phyloP scores from a whole-genome alignment of 495 filamentous ascomycete species.

The Penicillium paxilli region DNA sequence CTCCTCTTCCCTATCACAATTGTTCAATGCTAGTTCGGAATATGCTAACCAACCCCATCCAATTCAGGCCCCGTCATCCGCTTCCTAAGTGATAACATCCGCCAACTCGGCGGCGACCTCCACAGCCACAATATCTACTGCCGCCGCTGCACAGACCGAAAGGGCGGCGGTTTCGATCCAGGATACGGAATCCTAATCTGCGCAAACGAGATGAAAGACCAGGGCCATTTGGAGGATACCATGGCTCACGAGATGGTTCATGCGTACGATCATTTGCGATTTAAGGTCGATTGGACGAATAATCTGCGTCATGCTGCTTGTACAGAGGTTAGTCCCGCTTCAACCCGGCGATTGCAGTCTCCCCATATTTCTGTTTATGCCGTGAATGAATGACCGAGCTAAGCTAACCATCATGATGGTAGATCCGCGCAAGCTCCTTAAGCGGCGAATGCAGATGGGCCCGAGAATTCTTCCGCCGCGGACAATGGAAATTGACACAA shows the following conservation, averaged over 20 bases:
- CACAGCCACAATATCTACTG: conserved; percentile 76
- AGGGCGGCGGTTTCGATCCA: conserved; percentile 79
- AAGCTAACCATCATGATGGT: background rate
- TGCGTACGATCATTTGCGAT: conserved; percentile 90
- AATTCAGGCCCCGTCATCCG: conserved; percentile 69
- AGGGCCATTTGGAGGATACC: conserved; percentile 84
- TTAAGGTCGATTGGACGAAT: conserved; percentile 79
- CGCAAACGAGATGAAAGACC: conserved; percentile 77
- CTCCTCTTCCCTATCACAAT: background rate
- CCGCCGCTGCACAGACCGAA: conserved; percentile 65
- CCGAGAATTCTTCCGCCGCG: conserved; percentile 76
- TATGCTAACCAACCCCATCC: conserved; percentile 7
- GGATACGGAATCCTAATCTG: conserved; percentile 86
- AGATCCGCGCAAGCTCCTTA: conserved; percentile 91
- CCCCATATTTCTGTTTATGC: no score
- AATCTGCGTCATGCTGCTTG: conserved; percentile 88
- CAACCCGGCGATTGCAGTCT: no score
- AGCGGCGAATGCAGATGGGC: conserved; percentile 93
- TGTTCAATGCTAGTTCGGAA: background rate
- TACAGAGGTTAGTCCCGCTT: conserved; percentile 67
- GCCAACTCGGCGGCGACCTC: conserved; percentile 72
- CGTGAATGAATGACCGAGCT: background rate
- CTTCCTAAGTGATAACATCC: conserved; percentile 78
- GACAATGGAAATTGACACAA: conserved; percentile 83
- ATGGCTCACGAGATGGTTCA: conserved; percentile 98